Percentiles rank a stretch among this genome's conserved stretches.
Evolutionary conservation across 352 stramenopile species (phyloP).

Genomic region (Phytophthora parvispora): DNA sequence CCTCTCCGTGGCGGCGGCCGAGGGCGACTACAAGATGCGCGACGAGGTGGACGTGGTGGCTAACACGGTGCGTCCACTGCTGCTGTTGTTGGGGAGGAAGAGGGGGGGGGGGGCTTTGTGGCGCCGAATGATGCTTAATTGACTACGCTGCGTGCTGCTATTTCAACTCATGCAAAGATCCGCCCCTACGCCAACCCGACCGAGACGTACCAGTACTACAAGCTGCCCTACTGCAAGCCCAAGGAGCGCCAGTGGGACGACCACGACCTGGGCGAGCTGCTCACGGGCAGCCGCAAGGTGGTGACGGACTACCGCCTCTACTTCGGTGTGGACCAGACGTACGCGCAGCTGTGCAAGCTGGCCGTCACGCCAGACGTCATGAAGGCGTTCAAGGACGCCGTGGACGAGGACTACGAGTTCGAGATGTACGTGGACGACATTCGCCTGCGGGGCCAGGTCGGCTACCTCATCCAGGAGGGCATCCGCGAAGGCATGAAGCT

Average conservation of each 20-base stretch:
- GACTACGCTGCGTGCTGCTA: too few relatives aligned
- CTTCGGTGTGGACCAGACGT: slow-evolving; percentile 86
- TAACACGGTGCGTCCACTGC: slow-evolving; percentile 61
- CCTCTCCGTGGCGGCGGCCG: slow-evolving; percentile 6
- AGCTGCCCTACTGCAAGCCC: slow-evolving; percentile 96
- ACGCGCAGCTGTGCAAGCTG: slow-evolving; percentile 93
- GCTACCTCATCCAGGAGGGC: slow-evolving; percentile 85
- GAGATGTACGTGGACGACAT: slow-evolving; percentile 99
- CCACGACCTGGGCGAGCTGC: slow-evolving; percentile 95
- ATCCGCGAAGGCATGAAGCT: slow-evolving; percentile 61
- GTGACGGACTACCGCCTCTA: slow-evolving; percentile 88
- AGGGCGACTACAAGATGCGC: slow-evolving; percentile 56
- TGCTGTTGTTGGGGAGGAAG: background rate
- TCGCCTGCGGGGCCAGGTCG: slow-evolving; percentile 96
- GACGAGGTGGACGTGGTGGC: slow-evolving; percentile 79
- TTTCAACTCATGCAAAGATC: too few relatives aligned
- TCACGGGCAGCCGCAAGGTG: slow-evolving; percentile 96
- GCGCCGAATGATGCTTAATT: too few relatives aligned
- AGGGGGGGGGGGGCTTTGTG: too few relatives aligned
- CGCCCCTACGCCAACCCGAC: slow-evolving; percentile 98
- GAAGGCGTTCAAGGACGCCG: slow-evolving; percentile 94
- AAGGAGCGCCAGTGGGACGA: slow-evolving; percentile 90
- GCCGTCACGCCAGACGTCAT: slow-evolving; percentile 82
- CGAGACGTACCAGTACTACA: slow-evolving; percentile 99
- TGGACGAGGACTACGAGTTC: slow-evolving; percentile 99